Base-by-base conservation (phyloP, 2,329 filamentous ascomycete species). In the Alternaria dauci region DNA sequence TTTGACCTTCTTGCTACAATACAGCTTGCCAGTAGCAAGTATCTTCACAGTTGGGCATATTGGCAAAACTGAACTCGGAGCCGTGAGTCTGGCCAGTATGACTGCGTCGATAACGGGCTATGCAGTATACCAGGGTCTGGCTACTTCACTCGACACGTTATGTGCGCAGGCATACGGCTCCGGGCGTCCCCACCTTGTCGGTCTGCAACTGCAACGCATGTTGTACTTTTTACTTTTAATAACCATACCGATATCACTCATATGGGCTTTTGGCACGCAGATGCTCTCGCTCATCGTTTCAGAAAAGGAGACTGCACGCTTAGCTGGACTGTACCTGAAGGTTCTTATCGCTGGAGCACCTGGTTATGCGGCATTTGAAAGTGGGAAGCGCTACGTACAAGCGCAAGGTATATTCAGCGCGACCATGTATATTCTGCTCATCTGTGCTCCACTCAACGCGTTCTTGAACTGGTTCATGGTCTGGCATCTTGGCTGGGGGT, bases 141-240 rank as follows among this genome's bases (percentile, higher is more conserved):
- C 93, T 1, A 98, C 94, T 5, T 92, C 90, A 65, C 83, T 98
- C 38, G 94, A 98, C 79, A 98, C 94, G 0, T 87, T 98, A 2
- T 97, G 94, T 77, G 88, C 94, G 0, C 94, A 98, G 78, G 94
- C 95, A 0, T 98, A 96, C 75, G 94, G 95, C 2, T 96, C 92
- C 0, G 94, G 94, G 0, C 91, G 91, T 76, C 96, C 91, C 75
- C 91, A 94, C 68, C 86, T 98, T 5, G 94, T 98, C 59, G 94
- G 92, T 2, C 78, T 95, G 55, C 92, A 95, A 71, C 85, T 92
- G 64, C 91, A 95, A 79, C 86, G 91, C 58, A 94, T 94, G 91
- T 83, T 91, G 1, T 90, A 84, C 73, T 94, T 95, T 73, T 84
- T 95, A 3, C 89, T 90, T 82, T 76, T 84, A 3, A 85, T 93